A percentile compares a stretch with the other conserved stretches of the same genome.
Evolutionary conservation across 1,284 basidiomycete species (phyloP).

Genomic region (Hortiboletus rubellus): DNA sequence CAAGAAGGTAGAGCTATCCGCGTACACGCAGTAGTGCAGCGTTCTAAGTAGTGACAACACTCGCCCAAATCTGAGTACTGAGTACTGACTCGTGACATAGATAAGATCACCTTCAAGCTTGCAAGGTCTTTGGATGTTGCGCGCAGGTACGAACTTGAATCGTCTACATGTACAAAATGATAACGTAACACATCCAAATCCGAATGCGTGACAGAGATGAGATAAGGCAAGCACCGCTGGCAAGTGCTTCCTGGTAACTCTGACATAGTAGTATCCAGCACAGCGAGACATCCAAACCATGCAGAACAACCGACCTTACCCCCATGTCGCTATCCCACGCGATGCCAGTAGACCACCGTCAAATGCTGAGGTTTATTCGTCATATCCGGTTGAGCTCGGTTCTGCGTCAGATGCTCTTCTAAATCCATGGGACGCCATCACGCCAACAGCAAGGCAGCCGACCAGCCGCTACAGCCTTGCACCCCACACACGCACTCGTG

Average conservation of each 20-base stretch:
- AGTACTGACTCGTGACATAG: too few species aligned
- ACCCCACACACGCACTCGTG: slow-evolving; percentile 30
- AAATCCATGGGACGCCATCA: slow-evolving; percentile 27
- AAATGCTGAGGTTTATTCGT: slow-evolving; percentile 25
- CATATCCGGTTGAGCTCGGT: slow-evolving; percentile 26
- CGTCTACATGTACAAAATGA: too few species aligned
- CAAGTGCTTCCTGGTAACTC: background rate
- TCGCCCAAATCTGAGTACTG: too few species aligned
- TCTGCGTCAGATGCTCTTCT: slow-evolving; percentile 10
- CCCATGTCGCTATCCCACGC: slow-evolving; percentile 43
- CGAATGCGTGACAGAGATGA: slow-evolving; percentile 21
- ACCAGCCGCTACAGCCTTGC: slow-evolving; percentile 1
- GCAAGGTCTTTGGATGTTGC: too few species aligned
- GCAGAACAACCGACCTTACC: slow-evolving; percentile 38
- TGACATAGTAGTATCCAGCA: background rate
- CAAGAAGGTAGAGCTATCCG: slow-evolving; percentile 72
- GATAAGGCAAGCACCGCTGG: slow-evolving; percentile 7
- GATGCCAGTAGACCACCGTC: slow-evolving; percentile 36
- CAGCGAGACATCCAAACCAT: slow-evolving; percentile 13
- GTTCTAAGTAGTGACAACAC: background rate
- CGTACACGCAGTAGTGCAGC: slow-evolving; percentile 31
- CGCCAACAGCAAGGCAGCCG: slow-evolving; percentile 27
- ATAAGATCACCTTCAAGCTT: too few species aligned
- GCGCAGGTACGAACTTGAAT: too few species aligned
- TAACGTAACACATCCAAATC: slow-evolving; percentile 19